phyloP scores from a whole-genome alignment of 139 green algal species.

The Spirogloea muscicola region DNA sequence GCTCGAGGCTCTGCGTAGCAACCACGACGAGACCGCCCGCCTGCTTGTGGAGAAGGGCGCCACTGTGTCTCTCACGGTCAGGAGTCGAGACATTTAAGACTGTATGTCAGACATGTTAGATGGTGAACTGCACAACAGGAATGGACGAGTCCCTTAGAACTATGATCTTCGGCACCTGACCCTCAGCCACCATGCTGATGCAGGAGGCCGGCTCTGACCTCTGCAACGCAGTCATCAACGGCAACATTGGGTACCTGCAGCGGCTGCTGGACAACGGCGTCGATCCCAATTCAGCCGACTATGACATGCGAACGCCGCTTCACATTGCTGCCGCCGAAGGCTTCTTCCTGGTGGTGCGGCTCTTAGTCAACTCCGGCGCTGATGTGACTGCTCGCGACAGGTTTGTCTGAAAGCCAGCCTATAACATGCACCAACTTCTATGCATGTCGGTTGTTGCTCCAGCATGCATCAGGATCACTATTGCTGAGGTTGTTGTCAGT shows the following conservation, averaged over 20 bases:
- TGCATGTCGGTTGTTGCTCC: background rate
- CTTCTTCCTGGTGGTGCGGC: background rate
- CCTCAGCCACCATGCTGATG: background rate
- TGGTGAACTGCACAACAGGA: background rate
- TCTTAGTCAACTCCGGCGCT: slow-evolving; percentile 20
- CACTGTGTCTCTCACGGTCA: slow-evolving; percentile 13
- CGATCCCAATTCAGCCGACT: slow-evolving; percentile 50
- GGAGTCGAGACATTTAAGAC: background rate
- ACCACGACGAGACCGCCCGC: slow-evolving; percentile 16
- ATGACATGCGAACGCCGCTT: slow-evolving; percentile 53
- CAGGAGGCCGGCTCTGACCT: slow-evolving; percentile 17
- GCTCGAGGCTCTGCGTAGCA: slow-evolving; percentile 13
- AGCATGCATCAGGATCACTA: background rate
- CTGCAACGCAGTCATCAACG: slow-evolving; percentile 21
- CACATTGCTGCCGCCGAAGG: slow-evolving; percentile 45
- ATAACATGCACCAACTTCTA: background rate
- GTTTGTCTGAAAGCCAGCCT: background rate
- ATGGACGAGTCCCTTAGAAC: background rate
- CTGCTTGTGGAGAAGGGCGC: slow-evolving; percentile 14
- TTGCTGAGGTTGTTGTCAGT: background rate
- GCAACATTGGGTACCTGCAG: slow-evolving; percentile 16
- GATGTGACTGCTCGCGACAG: slow-evolving; percentile 17
- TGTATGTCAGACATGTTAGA: background rate
- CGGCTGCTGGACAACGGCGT: slow-evolving; percentile 48
- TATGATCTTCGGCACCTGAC: background rate